Evolutionary conservation across 306 rosid genomes (phyloP), one percentile per base, ranked within the genome.

Genomic region (Nissolia schottii): DNA sequence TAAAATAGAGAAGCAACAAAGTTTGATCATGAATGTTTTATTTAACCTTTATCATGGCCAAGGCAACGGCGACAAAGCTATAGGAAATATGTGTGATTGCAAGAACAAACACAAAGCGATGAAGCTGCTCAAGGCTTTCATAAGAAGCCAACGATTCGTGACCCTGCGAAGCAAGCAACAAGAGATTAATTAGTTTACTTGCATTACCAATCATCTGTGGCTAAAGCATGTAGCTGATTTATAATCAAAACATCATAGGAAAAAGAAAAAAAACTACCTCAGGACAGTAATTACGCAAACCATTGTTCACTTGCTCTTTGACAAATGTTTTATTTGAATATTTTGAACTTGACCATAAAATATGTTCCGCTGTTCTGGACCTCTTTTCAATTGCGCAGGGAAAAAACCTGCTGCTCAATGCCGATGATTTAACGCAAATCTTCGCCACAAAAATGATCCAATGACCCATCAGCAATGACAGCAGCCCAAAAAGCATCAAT

Each of bases 71-170:
- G 49, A 80, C 71, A 72, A 91, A 83, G 83, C 95, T 94, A 73
- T 91, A 94, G 23, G 84, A 78, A 81, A 94, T 81, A 82, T 91
- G 96, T 0, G 96, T 93, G 55, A 89, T 28, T 8, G 94, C 98
- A 3, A 93, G 96, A 80, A 89, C 98, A 56, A 93, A 91, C 49
- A 86, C 78, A 35, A 89, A 84, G 23, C 92, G 92, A 74, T 93
- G 98, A 78, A 93, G 97, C 88, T 93, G 96, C 82, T 93, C 96
- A 31, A 93, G 96, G 68, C 97, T 91, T 58, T 89, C 92, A 25
- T 89, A 34, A 43, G 97, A 93, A 76, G 90, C 97, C 61, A 93
- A 93, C 24, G 97, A 87, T 77, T 93, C 94, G 5, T 82, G 87
- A 79, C 92, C 96, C 98, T 93, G 84, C 6, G 28, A 70, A 74